Evolutionary conservation across 176 grass and related monocot genomes (phyloP).

Genomic region (Avena sativa): DNA sequence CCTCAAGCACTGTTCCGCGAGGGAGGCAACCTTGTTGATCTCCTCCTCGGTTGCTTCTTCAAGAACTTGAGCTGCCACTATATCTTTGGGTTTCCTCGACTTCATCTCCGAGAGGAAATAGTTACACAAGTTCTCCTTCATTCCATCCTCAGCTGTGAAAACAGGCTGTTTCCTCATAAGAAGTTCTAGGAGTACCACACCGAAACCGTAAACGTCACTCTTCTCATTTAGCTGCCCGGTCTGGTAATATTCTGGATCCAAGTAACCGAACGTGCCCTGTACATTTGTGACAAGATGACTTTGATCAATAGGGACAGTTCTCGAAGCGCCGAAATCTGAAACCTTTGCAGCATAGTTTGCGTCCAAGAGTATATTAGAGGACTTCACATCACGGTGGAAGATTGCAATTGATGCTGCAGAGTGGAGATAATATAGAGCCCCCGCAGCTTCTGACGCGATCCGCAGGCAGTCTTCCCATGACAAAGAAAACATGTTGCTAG

Average conservation of each 20-base stretch:
- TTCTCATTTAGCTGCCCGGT: slow-evolving; percentile 20
- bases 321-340: slow-evolving; percentile 5
- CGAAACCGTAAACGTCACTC: slow-evolving; percentile 19
- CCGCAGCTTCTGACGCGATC: slow-evolving; percentile 1
- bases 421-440: slow-evolving; percentile 9
- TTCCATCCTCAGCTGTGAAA: background rate
- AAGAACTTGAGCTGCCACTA: slow-evolving; percentile 4
- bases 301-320: slow-evolving; percentile 20
- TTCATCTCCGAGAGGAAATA: slow-evolving; percentile 8
- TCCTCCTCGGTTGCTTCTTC: background rate
- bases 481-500: background rate
- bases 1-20: background rate
- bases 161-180: slow-evolving; percentile 3
- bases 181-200: slow-evolving; percentile 16
- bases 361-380: slow-evolving; percentile 3
- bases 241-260: slow-evolving; percentile 18
- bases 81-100: slow-evolving; percentile 8
- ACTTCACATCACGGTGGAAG: slow-evolving; percentile 7
- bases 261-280: slow-evolving; percentile 1
- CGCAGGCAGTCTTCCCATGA: background rate
- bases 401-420: slow-evolving; percentile 16
- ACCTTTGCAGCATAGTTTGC: background rate
- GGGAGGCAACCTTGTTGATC: slow-evolving; percentile 7
- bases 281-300: slow-evolving; percentile 2
- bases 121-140: background rate